These are phyloP conservation scores for Citrullus colocynthis DNA, from an alignment of 306 rosid species.

Conservation along the genomic window DNA sequence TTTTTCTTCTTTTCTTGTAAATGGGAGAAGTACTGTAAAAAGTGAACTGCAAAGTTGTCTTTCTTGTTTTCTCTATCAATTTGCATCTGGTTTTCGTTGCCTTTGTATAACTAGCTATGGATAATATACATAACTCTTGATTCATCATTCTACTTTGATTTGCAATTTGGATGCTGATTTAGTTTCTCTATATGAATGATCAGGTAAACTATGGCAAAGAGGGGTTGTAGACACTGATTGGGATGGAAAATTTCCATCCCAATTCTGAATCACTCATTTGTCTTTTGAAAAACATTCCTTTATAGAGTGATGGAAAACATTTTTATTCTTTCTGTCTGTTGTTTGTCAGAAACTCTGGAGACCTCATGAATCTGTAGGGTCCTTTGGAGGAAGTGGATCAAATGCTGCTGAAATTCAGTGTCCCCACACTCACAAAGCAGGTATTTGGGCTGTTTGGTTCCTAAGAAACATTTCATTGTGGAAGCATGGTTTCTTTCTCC, in stretches of 20 bases:
- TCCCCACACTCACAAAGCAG: not conserved
- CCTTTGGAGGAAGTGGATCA: not conserved
- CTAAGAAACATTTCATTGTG: not conserved
- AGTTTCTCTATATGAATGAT: not conserved
- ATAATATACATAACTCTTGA: not conserved
- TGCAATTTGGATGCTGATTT: not conserved
- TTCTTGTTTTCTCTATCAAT: not conserved
- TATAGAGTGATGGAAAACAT: not conserved
- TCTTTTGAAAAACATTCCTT: not conserved
- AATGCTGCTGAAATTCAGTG: not conserved
- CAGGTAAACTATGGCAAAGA: not conserved
- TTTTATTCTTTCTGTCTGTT: constrained; percentile 10
- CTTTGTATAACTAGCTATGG: not conserved
- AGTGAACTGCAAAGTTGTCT: not conserved
- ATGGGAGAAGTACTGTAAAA: not conserved
- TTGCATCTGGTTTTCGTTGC: not conserved
- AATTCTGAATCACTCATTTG: not conserved
- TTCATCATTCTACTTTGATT: constrained; percentile 8
- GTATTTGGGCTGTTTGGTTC: not conserved
- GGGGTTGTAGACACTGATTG: not conserved
- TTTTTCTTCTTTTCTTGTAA: not conserved
- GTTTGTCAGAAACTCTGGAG: not conserved
- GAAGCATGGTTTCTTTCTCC: constrained; percentile 1
- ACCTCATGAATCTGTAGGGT: constrained; percentile 2
- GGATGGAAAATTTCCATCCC: not conserved